Conservation (phyloP, 2,329 filamentous ascomycete species). For the Diaporthe helianthi region DNA sequence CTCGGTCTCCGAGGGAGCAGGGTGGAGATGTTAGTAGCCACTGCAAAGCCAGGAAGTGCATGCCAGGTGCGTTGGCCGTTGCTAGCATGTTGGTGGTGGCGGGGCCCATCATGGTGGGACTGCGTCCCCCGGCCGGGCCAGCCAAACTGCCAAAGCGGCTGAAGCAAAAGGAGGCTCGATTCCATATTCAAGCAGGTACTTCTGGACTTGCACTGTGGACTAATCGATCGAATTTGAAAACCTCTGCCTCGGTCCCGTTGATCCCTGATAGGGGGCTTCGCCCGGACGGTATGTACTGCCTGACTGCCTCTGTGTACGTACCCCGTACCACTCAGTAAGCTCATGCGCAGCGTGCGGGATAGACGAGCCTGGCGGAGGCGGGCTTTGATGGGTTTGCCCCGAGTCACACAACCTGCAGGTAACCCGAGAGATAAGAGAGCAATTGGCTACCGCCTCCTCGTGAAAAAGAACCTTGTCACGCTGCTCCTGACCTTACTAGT, state of each 20-base stretch:
- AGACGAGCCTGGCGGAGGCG: neutral
- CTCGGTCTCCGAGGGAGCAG: neutral
- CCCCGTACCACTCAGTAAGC: no score
- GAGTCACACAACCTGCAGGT: slow-evolving; percentile 19
- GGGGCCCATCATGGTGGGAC: slow-evolving; percentile 19
- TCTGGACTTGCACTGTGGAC: slow-evolving; percentile 7
- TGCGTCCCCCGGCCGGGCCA: slow-evolving; percentile 9
- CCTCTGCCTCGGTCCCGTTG: slow-evolving; percentile 6
- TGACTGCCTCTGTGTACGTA: neutral
- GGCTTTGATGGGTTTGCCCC: slow-evolving; percentile 7
- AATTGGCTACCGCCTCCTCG: slow-evolving; percentile 8
- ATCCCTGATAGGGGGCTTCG: slow-evolving; percentile 21
- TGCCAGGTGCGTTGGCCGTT: slow-evolving; percentile 15
- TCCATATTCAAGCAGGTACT: slow-evolving; percentile 13
- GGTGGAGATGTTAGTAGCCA: slow-evolving; percentile 17
- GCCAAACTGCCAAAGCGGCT: slow-evolving; percentile 21
- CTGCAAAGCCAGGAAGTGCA: slow-evolving; percentile 8
- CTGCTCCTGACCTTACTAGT: slow-evolving; percentile 4
- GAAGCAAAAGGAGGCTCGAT: slow-evolving; percentile 19
- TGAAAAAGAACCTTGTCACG: slow-evolving; percentile 9
- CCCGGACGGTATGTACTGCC: slow-evolving; percentile 11
- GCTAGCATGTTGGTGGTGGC: slow-evolving; percentile 24
- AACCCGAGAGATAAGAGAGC: slow-evolving; percentile 12
- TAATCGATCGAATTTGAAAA: neutral
- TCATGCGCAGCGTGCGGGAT: neutral